Conservation (phyloP, 2,329 filamentous ascomycete genomes). For the Leptographium radiaticola region DNA sequence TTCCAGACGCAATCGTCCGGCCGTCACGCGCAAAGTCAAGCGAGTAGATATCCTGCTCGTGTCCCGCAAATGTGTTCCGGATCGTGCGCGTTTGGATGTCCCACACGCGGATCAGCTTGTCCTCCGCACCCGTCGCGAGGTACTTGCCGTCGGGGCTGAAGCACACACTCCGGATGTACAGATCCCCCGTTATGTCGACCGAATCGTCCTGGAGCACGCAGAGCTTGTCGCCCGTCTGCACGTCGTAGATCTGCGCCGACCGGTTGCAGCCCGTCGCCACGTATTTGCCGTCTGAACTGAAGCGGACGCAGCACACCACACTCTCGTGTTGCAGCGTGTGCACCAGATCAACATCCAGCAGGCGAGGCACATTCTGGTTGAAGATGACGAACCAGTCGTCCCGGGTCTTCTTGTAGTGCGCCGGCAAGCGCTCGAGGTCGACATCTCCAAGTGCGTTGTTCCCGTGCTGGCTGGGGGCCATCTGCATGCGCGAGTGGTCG, state of each 20-base stretch:
- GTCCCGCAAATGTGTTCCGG: constrained; percentile 85
- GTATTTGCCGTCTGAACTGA: constrained; percentile 90
- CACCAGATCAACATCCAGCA: constrained; percentile 84
- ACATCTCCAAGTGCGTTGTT: constrained; percentile 67
- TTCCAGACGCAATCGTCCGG: constrained; percentile 87
- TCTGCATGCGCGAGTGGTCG: constrained; percentile 45
- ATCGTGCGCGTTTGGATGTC: constrained; percentile 77
- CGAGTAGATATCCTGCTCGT: constrained; percentile 97
- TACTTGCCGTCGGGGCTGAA: constrained; percentile 95
- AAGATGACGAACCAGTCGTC: constrained; percentile 95
- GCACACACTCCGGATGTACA: constrained; percentile 96
- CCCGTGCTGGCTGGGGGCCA: constrained; percentile 35
- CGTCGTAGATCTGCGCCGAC: constrained; percentile 98
- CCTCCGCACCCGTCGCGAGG: constrained; percentile 89
- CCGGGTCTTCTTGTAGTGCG: constrained; percentile 78
- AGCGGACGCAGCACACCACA: constrained; percentile 95
- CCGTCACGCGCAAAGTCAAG: constrained; percentile 91
- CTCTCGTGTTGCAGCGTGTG: constrained; percentile 90
- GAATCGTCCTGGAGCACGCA: constrained; percentile 82
- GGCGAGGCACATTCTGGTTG: constrained; percentile 80
- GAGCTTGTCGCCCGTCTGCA: constrained; percentile 73
- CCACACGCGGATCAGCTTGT: constrained; percentile 96
- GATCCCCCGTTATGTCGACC: constrained; percentile 75
- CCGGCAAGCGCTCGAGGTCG: constrained; percentile 72
- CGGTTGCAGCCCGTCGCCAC: constrained; percentile 95